These are phyloP conservation scores for Roridomyces roridus DNA, from an alignment of 768 basidiomycete genomes.

Conservation along the genomic window DNA sequence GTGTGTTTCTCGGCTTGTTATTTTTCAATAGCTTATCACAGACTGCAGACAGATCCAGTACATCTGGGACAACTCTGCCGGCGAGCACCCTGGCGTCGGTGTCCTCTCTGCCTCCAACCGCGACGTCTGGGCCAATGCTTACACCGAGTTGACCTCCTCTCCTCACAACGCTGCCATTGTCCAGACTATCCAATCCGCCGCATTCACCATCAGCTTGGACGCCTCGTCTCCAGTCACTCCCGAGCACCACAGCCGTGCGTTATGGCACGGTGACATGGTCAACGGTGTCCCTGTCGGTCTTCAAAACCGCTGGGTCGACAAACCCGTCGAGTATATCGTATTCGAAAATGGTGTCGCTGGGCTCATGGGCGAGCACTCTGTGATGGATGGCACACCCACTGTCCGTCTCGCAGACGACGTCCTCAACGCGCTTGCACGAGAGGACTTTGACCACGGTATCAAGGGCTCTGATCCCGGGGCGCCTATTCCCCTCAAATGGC, in stretches of 20 bases:
- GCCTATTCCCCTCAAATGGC: conserved; percentile 68
- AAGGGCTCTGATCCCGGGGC: conserved; percentile 25
- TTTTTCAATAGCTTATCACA: background rate
- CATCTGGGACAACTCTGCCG: conserved; percentile 68
- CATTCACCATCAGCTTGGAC: conserved; percentile 86
- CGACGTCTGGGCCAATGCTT: conserved; percentile 91
- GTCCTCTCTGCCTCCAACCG: conserved; percentile 80
- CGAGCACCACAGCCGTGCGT: conserved; percentile 66
- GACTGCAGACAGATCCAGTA: conserved; percentile 70
- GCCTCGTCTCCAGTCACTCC: conserved; percentile 55
- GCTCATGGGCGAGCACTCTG: conserved; percentile 91
- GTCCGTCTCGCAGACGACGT: conserved; percentile 75
- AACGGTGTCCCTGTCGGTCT: conserved; percentile 59
- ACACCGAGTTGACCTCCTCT: conserved; percentile 61
- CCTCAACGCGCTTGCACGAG: conserved; percentile 62
- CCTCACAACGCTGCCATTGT: conserved; percentile 69
- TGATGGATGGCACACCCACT: conserved; percentile 91
- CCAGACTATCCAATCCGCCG: conserved; percentile 80
- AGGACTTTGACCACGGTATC: conserved; percentile 65
- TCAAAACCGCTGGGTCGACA: conserved; percentile 86
- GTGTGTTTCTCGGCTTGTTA: conserved; percentile 41
- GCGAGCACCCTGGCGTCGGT: conserved; percentile 77
- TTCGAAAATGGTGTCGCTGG: conserved; percentile 84
- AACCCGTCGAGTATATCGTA: conserved; percentile 86
- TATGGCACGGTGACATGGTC: conserved; percentile 83